Evolutionary conservation across 768 basidiomycete genomes (phyloP), one percentile per base, ranked within the genome.

Genomic region (Boletales sp.): DNA sequence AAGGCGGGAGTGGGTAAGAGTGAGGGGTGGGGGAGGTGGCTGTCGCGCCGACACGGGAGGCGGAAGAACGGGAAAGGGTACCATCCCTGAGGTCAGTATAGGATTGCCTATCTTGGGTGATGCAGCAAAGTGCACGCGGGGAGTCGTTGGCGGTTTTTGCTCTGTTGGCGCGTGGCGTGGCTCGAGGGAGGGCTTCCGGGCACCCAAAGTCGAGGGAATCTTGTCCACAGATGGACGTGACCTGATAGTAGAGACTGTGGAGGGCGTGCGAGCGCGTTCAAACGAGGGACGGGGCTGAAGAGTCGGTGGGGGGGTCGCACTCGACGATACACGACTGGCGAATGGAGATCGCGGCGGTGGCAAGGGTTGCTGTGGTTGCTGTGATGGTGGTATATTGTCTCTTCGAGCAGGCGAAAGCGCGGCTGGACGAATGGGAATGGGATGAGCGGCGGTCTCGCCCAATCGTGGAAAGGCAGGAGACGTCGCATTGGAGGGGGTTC

Each of bases 401-500:
- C 50, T 57, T n/a, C 43, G 57, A 28, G 41, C 41, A 21, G 41
- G 19, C 7, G 67, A 58, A 19, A 56, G 37, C 7, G 52, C 47
- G 2, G 53, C 35, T 8, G 63, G 45, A 40, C 59, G 66, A n/a
- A 31, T 38, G 4, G 50, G 42, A 40, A 44, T 18, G 39, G 49
- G 45, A 12, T 55, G 58, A 33, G 10, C 40, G 15, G 17, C 3
- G 15, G 55, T 12, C 17, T 60, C 61, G 34, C 45, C 32, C 30
- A 52, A 55, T 30, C 44, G 41, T 11, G 61, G 44, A n/a, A 61
- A 49, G 25, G 46, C 25, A 19, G 45, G 21, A 35, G 43, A 53
- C 18, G 35, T 31, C 4, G 55, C 47, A 8, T 57, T 67, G 1
- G 65, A 58, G 25, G 60, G 50, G 3, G 65, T 53, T 55, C 54